Evolutionary conservation across 176 grass and related monocot species (phyloP).

Genomic region (Pontederia crassipes): DNA sequence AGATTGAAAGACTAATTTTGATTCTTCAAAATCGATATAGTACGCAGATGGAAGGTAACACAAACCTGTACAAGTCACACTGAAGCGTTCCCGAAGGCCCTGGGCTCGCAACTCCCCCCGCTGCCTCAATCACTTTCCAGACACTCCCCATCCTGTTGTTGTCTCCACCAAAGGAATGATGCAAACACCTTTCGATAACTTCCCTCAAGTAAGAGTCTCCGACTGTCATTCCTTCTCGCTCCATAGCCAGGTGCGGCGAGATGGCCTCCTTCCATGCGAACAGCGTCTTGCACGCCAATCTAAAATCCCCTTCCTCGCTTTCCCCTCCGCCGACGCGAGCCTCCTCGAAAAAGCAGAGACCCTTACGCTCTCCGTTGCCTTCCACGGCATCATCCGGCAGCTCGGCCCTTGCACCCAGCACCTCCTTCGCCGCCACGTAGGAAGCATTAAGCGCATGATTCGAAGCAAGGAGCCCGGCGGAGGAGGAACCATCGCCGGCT

Average conservation of each 20-base stretch:
- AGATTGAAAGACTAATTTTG: no score
- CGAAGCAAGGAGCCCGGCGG: slow-evolving; percentile 39
- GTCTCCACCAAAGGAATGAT: slow-evolving; percentile 4
- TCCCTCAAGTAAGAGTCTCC: slow-evolving; percentile 44
- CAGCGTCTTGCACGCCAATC: slow-evolving; percentile 55
- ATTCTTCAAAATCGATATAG: neutral
- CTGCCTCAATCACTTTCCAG: slow-evolving; percentile 88
- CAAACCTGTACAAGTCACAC: slow-evolving; percentile 80
- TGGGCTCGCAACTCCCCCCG: slow-evolving; percentile 76
- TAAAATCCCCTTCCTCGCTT: slow-evolving; percentile 17
- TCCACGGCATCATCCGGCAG: neutral
- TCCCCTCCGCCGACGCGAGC: slow-evolving; percentile 15
- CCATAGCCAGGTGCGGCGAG: slow-evolving; percentile 75
- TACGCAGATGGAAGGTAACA: neutral
- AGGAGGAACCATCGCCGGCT: neutral
- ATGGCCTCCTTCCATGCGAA: slow-evolving; percentile 82
- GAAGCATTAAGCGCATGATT: slow-evolving; percentile 45
- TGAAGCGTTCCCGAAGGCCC: slow-evolving; percentile 64
- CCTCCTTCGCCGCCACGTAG: slow-evolving; percentile 25
- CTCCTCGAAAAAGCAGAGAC: slow-evolving; percentile 21
- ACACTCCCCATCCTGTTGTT: slow-evolving; percentile 14
- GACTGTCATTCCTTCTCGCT: slow-evolving; percentile 66
- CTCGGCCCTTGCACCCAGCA: slow-evolving; percentile 8
- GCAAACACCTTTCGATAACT: slow-evolving; percentile 39
- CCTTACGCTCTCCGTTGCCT: neutral